Conservation (phyloP, 2,329 filamentous ascomycete genomes). For the Ophiostoma sp. region DNA sequence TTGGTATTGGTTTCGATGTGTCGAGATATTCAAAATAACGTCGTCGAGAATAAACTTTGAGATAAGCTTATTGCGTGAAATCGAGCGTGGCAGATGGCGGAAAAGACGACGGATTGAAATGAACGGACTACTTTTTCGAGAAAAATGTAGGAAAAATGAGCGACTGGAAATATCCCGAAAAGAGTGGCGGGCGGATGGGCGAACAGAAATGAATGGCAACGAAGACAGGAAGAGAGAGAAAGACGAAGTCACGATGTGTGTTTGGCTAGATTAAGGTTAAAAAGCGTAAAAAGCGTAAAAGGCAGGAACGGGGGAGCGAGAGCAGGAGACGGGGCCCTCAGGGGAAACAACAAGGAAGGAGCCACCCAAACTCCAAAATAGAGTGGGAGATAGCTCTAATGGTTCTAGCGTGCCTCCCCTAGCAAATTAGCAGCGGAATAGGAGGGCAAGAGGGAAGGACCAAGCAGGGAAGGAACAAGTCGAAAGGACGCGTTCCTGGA, state of each 20-base stretch:
- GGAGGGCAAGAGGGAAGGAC: background rate
- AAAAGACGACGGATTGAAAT: background rate
- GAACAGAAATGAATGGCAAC: background rate
- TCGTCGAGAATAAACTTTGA: background rate
- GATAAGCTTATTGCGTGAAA: background rate
- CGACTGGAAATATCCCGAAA: background rate
- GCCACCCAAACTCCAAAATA: background rate
- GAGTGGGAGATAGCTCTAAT: background rate
- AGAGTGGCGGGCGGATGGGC: conserved; percentile 9
- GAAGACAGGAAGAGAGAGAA: background rate
- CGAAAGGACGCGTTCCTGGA: conserved; percentile 4
- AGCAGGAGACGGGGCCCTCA: background rate
- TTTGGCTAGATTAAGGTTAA: background rate
- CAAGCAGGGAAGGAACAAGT: background rate
- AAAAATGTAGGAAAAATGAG: conserved; percentile 15
- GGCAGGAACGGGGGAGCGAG: too few species aligned
- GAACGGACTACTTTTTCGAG: background rate
- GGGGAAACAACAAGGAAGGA: background rate
- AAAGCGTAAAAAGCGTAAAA: conserved; percentile 1
- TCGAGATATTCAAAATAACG: background rate
- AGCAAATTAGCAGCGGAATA: background rate
- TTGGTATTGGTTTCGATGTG: background rate
- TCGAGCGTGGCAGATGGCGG: background rate
- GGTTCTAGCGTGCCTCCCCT: background rate
- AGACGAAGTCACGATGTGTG: background rate